A percentile compares a stretch with the other conserved stretches of the same genome.
Evolutionary conservation across 2,329 filamentous ascomycete species (phyloP).

Genomic region (Ophiostoma pallidulum): DNA sequence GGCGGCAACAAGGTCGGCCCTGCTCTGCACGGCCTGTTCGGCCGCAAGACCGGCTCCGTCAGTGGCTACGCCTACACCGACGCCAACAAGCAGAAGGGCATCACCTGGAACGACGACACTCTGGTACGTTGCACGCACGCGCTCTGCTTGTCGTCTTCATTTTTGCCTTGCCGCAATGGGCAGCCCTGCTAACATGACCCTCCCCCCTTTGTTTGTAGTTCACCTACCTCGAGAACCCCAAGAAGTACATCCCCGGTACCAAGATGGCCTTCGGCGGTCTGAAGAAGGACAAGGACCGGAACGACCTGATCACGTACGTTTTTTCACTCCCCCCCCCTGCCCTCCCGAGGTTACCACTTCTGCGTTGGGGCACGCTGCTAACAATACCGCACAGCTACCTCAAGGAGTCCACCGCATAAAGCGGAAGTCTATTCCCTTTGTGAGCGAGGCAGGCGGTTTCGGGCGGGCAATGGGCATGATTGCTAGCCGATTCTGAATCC

Average conservation of each 20-base stretch:
- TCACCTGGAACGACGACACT: constrained; percentile 77
- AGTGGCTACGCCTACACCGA: constrained; percentile 96
- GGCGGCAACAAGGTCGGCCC: constrained; percentile 98
- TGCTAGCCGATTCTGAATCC: too few relatives aligned
- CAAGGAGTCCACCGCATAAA: constrained; percentile 58
- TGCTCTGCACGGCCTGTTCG: constrained; percentile 93
- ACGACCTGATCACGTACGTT: constrained; percentile 93
- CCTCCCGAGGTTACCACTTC: neutral
- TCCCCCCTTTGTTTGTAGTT: constrained; percentile 49
- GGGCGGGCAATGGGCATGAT: neutral
- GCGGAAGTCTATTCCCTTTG: too few relatives aligned
- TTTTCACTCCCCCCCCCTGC: neutral
- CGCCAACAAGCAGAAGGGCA: constrained; percentile 96
- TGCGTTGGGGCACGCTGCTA: too few relatives aligned
- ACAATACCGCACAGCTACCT: constrained; percentile 45
- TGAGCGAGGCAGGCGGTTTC: too few relatives aligned
- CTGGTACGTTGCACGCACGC: too few relatives aligned
- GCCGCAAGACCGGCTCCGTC: constrained; percentile 85
- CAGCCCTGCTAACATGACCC: constrained; percentile 11
- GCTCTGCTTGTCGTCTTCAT: too few relatives aligned
- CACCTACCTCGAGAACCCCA: constrained; percentile 99
- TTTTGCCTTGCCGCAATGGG: neutral
- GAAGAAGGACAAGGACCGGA: constrained; percentile 99
- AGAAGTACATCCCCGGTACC: constrained; percentile 99
- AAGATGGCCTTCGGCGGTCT: constrained; percentile 99